phyloP scores from a whole-genome alignment of 768 basidiomycete species.

The Russula vinacea region DNA sequence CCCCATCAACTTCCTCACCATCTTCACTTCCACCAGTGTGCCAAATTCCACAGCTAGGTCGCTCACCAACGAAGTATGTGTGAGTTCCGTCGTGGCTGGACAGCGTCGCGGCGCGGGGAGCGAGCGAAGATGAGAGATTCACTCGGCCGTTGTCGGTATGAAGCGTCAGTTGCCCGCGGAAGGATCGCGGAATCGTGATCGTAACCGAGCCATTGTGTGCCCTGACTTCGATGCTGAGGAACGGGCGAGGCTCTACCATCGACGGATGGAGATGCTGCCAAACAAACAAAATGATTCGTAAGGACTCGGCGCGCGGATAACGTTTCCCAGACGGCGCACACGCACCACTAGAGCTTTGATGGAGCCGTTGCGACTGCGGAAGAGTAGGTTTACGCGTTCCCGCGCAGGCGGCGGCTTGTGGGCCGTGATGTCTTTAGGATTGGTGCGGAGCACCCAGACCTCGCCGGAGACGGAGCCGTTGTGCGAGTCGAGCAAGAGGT shows the following conservation, averaged over 20 bases:
- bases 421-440: not conserved
- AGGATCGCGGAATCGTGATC: conserved; percentile 25
- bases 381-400: conserved; percentile 11
- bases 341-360: conserved; percentile 20
- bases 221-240: conserved; percentile 19
- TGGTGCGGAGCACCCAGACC: conserved; percentile 17
- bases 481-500: conserved; percentile 15
- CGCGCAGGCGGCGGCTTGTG: too few relatives aligned
- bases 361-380: conserved; percentile 13
- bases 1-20: conserved; percentile 22
- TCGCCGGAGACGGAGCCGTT: conserved; percentile 16
- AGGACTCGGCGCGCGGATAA: not conserved
- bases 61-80: conserved; percentile 24
- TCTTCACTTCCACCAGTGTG: conserved; percentile 12
- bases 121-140: conserved; percentile 15
- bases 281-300: not conserved
- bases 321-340: not conserved
- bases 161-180: conserved; percentile 26
- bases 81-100: conserved; percentile 18
- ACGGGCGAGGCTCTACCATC: conserved; percentile 21
- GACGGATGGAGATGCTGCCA: conserved; percentile 19
- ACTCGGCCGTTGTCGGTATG: conserved; percentile 20
- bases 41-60: conserved; percentile 22
- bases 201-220: conserved; percentile 9
- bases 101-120: conserved; percentile 7